Evolutionary conservation across 1,139 yeast species (phyloP), one percentile per base, ranked within the genome.

Genomic region (Chernovozyma aurita): DNA sequence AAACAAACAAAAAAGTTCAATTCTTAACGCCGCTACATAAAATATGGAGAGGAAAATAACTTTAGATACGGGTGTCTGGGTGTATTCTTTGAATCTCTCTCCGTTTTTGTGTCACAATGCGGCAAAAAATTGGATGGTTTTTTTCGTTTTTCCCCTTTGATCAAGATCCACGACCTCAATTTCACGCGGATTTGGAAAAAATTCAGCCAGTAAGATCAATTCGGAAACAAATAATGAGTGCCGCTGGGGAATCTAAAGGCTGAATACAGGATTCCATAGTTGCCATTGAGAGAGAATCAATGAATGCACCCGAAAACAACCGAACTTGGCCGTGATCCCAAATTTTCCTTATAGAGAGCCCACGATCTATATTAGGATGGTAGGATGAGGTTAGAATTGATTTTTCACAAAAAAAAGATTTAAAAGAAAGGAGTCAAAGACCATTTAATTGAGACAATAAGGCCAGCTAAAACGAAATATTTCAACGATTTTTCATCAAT

Each of bases 221-320:
- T 13, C 28, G 28, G 28, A 26, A 26, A 26, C 28, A 6, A 26
- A 26, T 26, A 7, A 26, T 6, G 9, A 26, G 28, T 26, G 28
- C 28, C 12, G 28, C 12, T 26, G 28, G 6, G 28, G 28, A 12
- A 26, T 7, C 22, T 20, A 7, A 20, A 20, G 6, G 6, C 9
- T 20, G 22, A 20, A 6, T 20, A 20, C 9, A 9, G 22, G 22
- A 20, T 20, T 9, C 22, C 8, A 20, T 9, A 6, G 22, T 7
- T 20, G 6, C 28, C 28, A 20, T 20, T 20, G 22, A 20, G 22
- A 20, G n/a, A n/a, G n/a, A n/a, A n/a, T n/a, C n/a, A n/a, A n/a
- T 20, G 8, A 20, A 20, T 20, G 13, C 18, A 28, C 20, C 30
- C 30, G 30, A 28, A 28, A 28, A 17, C 30, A 28, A 28, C 30